Evolutionary conservation across 2,329 filamentous ascomycete genomes (phyloP).

Genomic region (Coniella vitis): DNA sequence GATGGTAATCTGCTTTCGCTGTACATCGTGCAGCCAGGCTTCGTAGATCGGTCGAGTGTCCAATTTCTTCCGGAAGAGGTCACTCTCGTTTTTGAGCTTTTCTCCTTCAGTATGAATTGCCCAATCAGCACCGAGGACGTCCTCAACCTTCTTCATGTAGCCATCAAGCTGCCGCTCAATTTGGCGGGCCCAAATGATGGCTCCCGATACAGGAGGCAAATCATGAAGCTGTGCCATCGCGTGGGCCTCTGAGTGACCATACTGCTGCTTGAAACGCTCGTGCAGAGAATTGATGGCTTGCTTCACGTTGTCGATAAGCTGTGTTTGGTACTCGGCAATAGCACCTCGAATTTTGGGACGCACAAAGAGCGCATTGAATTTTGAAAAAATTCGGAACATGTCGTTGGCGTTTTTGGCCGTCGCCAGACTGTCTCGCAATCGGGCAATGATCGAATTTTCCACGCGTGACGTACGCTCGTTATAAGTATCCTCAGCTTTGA

Average conservation of each 20-base stretch:
- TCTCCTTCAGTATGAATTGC: conserved; percentile 89
- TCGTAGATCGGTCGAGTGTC: conserved; percentile 92
- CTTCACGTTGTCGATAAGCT: conserved; percentile 97
- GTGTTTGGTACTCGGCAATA: conserved; percentile 95
- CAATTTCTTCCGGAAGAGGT: conserved; percentile 91
- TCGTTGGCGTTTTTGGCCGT: conserved; percentile 97
- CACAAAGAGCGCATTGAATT: conserved; percentile 98
- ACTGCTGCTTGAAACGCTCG: conserved; percentile 97
- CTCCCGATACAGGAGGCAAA: conserved; percentile 88
- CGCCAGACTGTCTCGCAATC: conserved; percentile 83
- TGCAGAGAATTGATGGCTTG: conserved; percentile 89
- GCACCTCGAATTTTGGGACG: conserved; percentile 98
- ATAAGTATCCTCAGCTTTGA: conserved; percentile 89
- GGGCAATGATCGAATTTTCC: conserved; percentile 97
- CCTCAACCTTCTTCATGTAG: conserved; percentile 99
- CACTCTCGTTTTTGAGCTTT: conserved; percentile 85
- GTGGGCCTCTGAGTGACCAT: conserved; percentile 94
- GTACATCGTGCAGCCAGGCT: conserved; percentile 88
- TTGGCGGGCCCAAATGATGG: conserved; percentile 95
- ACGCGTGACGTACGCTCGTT: conserved; percentile 96
- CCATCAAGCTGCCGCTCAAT: conserved; percentile 93
- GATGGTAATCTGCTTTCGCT: conserved; percentile 82
- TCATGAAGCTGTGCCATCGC: conserved; percentile 97
- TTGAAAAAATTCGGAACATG: conserved; percentile 99
- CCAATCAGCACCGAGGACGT: conserved; percentile 93